Conservation (phyloP, 441 rosid species). For the Capsella rubella region DNA sequence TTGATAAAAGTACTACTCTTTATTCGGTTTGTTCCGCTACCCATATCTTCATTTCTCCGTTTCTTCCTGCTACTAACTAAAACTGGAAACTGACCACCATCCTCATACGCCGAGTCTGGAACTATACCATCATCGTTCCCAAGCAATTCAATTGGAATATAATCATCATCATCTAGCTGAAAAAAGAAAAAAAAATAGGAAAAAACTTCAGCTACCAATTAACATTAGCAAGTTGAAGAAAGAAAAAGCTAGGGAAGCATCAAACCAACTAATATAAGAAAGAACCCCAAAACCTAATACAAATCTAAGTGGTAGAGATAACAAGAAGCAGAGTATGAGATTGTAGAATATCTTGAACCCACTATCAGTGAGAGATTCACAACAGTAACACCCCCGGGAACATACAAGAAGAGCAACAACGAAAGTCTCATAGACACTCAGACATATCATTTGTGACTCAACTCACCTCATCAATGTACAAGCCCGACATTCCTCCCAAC, state of each 20-base stretch:
- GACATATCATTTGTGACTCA: constrained; percentile 19
- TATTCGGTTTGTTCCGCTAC: constrained; percentile 31
- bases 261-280: background rate
- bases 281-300: constrained; percentile 14
- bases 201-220: constrained; percentile 21
- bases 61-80: constrained; percentile 53
- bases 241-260: constrained; percentile 1
- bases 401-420: constrained; percentile 7
- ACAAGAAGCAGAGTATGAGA: background rate
- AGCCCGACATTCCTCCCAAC: constrained; percentile 76
- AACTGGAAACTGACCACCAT: constrained; percentile 49
- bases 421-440: constrained; percentile 13
- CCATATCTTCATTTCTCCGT: constrained; percentile 53
- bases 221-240: background rate
- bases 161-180: constrained; percentile 63
- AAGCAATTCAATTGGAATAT: constrained; percentile 61
- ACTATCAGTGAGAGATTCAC: background rate
- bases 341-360: background rate
- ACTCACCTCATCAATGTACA: constrained; percentile 71
- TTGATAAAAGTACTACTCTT: constrained; percentile 46
- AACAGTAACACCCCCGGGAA: background rate
- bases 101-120: constrained; percentile 56
- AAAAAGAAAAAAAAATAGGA: background rate
- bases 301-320: constrained; percentile 9
- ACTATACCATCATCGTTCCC: constrained; percentile 76